Base-by-base conservation (phyloP, 2,329 filamentous ascomycete genomes). In the Talaromyces sp. region DNA sequence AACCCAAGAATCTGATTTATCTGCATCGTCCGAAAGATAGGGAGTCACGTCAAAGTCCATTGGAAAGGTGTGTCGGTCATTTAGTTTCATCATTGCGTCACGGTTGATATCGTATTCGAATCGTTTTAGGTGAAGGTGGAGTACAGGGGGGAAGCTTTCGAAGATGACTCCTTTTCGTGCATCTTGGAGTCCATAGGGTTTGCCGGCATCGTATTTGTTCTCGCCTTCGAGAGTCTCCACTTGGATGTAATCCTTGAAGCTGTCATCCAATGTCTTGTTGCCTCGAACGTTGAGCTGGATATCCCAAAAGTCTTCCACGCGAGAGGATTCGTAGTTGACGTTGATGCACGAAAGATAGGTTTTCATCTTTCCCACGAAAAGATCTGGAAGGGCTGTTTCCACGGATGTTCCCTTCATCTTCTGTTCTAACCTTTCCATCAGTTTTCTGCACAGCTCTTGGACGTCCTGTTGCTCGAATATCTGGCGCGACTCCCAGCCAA, bases 381-480 rank as follows among this genome's bases (percentile, higher is more conserved):
- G 89, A 65, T 90, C 87, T 1, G 93, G 88, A 8, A 99, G 82
- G 2, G 92, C 90, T 68, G 94, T 96, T 73, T 98, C 91, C 12
- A 92, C 91, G 57, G 89, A 87, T 1, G 95, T 98, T 53, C 92
- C 94, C 78, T 99, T 99, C 96, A 99, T 99, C 74, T 91, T 94
- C 71, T 95, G 90, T 73, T 99, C 96, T 78, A 99, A 89, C 63
- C 91, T 89, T 77, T 99, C 95, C 90, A 99, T 99, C 65, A 99
- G 83, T 75, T 98, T 96, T 61, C 96, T 87, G 36, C 93, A 98
- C 36, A 99, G 82, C 75, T 99, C 95, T 75, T 99, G 95, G 8
- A 99, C 95, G 76, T 99, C 95, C 76, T 99, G 95, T 74, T 99
- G 95, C 78, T 98, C 94, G 69, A 99, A 99, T 59, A 98, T 96